Percentiles rank a stretch among this genome's conserved stretches.
Evolutionary conservation across 129 eudicot genomes (phyloP).

Genomic region (Artemisia argyi): DNA sequence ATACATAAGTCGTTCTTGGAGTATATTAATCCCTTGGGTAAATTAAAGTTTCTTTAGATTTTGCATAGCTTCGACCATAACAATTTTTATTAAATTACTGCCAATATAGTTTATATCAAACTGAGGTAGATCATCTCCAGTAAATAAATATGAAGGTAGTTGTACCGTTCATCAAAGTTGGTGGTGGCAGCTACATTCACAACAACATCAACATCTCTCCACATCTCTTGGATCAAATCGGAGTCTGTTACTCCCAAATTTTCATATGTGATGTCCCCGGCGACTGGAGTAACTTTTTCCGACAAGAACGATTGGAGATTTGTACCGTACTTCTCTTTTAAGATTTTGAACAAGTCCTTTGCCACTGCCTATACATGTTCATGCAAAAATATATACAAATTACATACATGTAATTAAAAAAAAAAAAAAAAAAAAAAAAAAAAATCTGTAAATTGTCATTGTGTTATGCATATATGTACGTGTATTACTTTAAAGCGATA

Average conservation of each 20-base stretch:
- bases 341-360: conserved; percentile 67
- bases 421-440: no score
- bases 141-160: conserved; percentile 16
- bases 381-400: neutral
- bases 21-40: no score
- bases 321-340: conserved; percentile 60
- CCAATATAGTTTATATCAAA: neutral
- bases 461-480: neutral
- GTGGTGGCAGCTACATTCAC: conserved; percentile 81
- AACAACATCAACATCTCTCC: conserved; percentile 48
- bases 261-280: conserved; percentile 54
- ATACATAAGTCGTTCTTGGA: no score
- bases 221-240: conserved; percentile 37
- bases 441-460: no score
- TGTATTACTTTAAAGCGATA: neutral
- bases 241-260: conserved; percentile 48
- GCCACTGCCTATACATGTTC: conserved; percentile 36
- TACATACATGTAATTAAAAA: neutral
- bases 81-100: no score
- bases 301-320: conserved; percentile 53
- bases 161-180: conserved; percentile 72
- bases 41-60: no score
- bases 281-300: conserved; percentile 45
- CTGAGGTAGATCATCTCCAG: neutral
- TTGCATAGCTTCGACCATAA: no score